Evolutionary conservation across 2,329 filamentous ascomycete genomes (phyloP).

Genomic region (Huntiella bhutanensis): DNA sequence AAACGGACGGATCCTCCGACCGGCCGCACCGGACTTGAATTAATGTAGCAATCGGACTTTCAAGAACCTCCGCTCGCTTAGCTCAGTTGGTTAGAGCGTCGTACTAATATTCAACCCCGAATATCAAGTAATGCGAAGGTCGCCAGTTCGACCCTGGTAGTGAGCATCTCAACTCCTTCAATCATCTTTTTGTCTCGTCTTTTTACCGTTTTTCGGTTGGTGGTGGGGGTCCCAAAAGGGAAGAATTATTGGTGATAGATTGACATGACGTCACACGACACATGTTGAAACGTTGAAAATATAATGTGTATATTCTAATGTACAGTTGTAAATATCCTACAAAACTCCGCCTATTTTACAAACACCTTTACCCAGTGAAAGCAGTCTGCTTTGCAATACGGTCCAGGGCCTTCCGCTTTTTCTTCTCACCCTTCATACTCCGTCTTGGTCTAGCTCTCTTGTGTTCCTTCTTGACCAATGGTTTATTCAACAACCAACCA

Average conservation of each 20-base stretch:
- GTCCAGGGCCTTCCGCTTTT: constrained; percentile 24
- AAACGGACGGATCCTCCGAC: too few relatives aligned
- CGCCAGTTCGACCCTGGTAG: constrained; percentile 11
- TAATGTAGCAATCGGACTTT: too few relatives aligned
- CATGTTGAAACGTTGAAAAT: neutral
- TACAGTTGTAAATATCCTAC: neutral
- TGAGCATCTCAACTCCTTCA: constrained; percentile 6
- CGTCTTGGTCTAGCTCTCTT: constrained; percentile 39
- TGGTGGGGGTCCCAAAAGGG: neutral
- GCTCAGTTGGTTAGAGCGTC: constrained; percentile 12
- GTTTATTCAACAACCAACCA: constrained; percentile 46
- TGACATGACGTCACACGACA: neutral
- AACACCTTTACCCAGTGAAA: constrained; percentile 2
- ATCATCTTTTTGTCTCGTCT: neutral
- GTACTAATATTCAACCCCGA: constrained; percentile 9
- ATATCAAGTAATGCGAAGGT: constrained; percentile 11
- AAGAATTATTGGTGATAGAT: neutral
- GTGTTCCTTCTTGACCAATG: constrained; percentile 26
- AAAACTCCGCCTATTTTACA: too few relatives aligned
- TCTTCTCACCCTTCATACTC: constrained; percentile 49
- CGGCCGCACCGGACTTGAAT: too few relatives aligned
- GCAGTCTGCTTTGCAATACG: constrained; percentile 6
- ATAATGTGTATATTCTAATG: neutral
- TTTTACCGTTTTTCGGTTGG: neutral
- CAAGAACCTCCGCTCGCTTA: constrained; percentile 8